A percentile compares a stretch with the other conserved stretches of the same genome.
Conservation (phyloP, 176 grass and related monocot species). For the Hsuehochloa calcarea region DNA sequence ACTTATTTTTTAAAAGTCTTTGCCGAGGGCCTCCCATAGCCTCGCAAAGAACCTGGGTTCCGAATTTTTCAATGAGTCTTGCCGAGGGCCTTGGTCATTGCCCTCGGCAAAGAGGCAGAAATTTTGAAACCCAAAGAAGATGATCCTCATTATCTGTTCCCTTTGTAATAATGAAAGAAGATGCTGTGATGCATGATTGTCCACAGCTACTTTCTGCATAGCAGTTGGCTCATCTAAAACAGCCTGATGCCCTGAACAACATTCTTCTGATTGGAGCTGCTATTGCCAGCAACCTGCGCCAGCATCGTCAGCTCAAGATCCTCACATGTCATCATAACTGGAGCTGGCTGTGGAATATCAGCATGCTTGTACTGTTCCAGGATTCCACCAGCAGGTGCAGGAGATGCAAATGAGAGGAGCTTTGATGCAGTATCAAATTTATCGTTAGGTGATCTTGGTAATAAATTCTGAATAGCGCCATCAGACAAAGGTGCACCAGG, state of each 20-base stretch:
- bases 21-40: too few species aligned
- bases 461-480: conserved; percentile 39
- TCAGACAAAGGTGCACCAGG: conserved; percentile 33
- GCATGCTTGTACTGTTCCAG: conserved; percentile 34
- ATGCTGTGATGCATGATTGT: conserved; percentile 78
- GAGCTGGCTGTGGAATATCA: conserved; percentile 47
- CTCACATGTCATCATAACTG: conserved; percentile 83
- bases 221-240: conserved; percentile 26
- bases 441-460: background rate
- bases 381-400: conserved; percentile 34
- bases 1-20: too few species aligned
- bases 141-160: conserved; percentile 47
- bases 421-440: conserved; percentile 31
- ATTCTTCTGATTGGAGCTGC: conserved; percentile 33
- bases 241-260: conserved; percentile 32
- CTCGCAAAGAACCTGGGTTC: too few species aligned
- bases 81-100: too few species aligned
- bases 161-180: conserved; percentile 83
- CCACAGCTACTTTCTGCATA: conserved; percentile 47
- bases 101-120: too few species aligned
- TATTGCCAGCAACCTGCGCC: conserved; percentile 41
- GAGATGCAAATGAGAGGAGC: conserved; percentile 27
- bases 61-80: too few species aligned
- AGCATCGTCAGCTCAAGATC: conserved; percentile 94
- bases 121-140: conserved; percentile 37